A percentile compares a stretch with the other conserved stretches of the same genome.
phyloP scores from a whole-genome alignment of 495 filamentous ascomycete species.

The Daldinia bambusicola region DNA sequence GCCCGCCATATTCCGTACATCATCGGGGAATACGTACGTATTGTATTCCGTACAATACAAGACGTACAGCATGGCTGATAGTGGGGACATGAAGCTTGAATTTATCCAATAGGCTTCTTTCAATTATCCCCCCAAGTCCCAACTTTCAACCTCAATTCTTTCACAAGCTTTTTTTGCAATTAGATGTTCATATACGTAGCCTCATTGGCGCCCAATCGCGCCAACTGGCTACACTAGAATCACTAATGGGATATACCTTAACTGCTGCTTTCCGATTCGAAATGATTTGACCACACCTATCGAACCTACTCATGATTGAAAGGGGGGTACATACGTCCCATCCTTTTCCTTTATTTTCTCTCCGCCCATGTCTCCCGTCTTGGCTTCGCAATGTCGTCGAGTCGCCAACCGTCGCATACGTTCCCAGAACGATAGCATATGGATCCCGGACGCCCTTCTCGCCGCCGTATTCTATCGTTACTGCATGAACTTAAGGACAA shows the following conservation, averaged over 20 bases:
- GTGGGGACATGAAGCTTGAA: constrained; percentile 5
- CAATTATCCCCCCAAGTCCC: constrained; percentile 20
- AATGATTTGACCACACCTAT: constrained; percentile 15
- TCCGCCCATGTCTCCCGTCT: constrained; percentile 50
- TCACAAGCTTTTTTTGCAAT: background rate
- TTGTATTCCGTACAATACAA: no score
- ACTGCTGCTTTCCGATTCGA: background rate
- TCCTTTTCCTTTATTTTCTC: constrained; percentile 9
- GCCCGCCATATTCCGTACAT: background rate
- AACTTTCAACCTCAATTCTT: constrained; percentile 25
- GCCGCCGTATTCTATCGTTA: constrained; percentile 54
- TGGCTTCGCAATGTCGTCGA: constrained; percentile 54
- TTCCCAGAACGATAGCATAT: constrained; percentile 50
- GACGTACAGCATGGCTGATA: background rate
- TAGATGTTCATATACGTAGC: background rate
- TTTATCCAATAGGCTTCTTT: constrained; percentile 15
- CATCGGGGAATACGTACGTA: constrained; percentile 6
- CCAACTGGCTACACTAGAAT: background rate
- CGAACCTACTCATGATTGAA: constrained; percentile 11
- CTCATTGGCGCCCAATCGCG: background rate
- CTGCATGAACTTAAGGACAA: constrained; percentile 43
- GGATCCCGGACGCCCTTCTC: constrained; percentile 58
- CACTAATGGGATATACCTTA: background rate
- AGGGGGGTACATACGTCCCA: constrained; percentile 8
- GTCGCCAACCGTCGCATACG: constrained; percentile 52